Evolutionary conservation across 75 land plant species (phyloP).

Genomic region (Sequoia sempervirens): DNA sequence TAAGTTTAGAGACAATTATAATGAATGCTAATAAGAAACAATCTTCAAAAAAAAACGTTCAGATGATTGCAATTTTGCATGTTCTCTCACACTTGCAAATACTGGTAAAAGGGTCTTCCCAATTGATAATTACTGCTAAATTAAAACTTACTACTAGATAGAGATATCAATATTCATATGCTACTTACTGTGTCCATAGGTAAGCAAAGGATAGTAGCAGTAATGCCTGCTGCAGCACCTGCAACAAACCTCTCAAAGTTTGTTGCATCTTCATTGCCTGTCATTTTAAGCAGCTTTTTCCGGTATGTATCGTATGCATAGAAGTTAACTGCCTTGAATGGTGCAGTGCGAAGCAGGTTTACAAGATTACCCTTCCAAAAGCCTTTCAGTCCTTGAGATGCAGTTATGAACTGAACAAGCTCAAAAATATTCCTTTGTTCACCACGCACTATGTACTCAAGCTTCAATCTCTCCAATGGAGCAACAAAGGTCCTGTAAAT

Average conservation of each 20-base stretch:
- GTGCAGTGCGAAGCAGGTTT: slow-evolving; percentile 91
- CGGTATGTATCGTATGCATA: slow-evolving; percentile 78
- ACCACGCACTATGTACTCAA: slow-evolving; percentile 86
- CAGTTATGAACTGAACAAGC: slow-evolving; percentile 52
- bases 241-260: slow-evolving; percentile 78
- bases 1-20: background rate
- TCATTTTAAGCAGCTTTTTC: slow-evolving; percentile 41
- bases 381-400: slow-evolving; percentile 70
- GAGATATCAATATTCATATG: background rate
- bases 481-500: slow-evolving; percentile 74
- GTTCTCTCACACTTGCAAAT: background rate
- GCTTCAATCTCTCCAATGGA: slow-evolving; percentile 86
- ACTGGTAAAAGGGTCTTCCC: background rate
- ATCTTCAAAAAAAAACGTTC: background rate
- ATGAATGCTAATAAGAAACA: background rate
- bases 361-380: slow-evolving; percentile 92
- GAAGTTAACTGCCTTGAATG: slow-evolving; percentile 86
- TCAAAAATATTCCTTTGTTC: slow-evolving; percentile 53
- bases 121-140: background rate
- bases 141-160: background rate
- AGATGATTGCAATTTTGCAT: background rate
- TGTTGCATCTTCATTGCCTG: slow-evolving; percentile 65
- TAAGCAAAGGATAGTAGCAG: slow-evolving; percentile 77
- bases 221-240: slow-evolving; percentile 87
- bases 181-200: slow-evolving; percentile 85